Conservation (phyloP, 768 basidiomycete genomes). For the Hirschioporus abietinus region DNA sequence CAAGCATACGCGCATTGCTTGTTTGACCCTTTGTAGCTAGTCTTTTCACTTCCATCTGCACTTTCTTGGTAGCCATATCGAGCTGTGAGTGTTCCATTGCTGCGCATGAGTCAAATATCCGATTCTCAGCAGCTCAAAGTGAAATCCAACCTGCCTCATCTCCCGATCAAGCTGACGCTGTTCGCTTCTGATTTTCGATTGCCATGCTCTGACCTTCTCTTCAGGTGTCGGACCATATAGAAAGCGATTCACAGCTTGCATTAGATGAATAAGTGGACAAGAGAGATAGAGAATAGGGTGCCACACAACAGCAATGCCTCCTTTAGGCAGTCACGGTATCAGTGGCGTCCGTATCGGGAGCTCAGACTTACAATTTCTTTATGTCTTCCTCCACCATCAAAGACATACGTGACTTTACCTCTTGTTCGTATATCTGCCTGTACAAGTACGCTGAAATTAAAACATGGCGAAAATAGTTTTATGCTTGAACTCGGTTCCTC, state of each 20-base stretch:
- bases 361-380: neutral
- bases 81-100: slow-evolving; percentile 43
- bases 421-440: no score
- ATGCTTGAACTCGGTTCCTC: no score
- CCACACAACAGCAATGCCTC: neutral
- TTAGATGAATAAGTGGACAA: slow-evolving; percentile 22
- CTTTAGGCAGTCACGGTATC: neutral
- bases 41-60: slow-evolving; percentile 74
- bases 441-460: no score
- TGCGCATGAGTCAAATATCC: slow-evolving; percentile 11
- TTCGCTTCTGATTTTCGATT: slow-evolving; percentile 77
- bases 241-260: slow-evolving; percentile 89
- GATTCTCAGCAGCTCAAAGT: slow-evolving; percentile 12
- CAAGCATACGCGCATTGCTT: slow-evolving; percentile 89
- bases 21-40: slow-evolving; percentile 88
- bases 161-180: slow-evolving; percentile 84
- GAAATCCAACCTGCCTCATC: slow-evolving; percentile 80
- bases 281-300: slow-evolving; percentile 2
- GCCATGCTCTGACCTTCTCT: slow-evolving; percentile 91
- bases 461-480: no score
- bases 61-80: slow-evolving; percentile 77
- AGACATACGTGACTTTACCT: neutral
- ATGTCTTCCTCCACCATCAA: neutral
- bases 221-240: slow-evolving; percentile 96
- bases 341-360: neutral